Conservation (phyloP, 306 rosid genomes). For the Castanea mollissima region DNA sequence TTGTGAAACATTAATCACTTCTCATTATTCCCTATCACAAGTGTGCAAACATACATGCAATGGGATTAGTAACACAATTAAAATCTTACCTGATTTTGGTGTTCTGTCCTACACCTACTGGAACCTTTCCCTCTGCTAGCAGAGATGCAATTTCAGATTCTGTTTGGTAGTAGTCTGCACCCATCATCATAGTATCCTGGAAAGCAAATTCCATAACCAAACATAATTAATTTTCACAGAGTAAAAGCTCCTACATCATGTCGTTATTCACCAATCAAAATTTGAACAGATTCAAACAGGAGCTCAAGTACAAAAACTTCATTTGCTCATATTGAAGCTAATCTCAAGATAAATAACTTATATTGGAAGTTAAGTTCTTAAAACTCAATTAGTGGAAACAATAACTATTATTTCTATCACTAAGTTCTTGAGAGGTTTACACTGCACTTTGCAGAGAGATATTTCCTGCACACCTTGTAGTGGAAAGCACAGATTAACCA, state of each 20-base stretch:
- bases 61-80: background rate
- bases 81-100: slow-evolving; percentile 77
- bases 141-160: slow-evolving; percentile 82
- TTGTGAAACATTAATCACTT: background rate
- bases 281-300: background rate
- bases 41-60: no score
- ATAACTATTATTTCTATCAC: background rate
- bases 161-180: slow-evolving; percentile 97
- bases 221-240: background rate
- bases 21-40: background rate
- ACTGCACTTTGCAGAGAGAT: background rate
- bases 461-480: no score
- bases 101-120: slow-evolving; percentile 92
- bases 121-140: slow-evolving; percentile 82
- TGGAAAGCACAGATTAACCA: no score
- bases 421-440: background rate
- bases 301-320: background rate
- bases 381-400: background rate
- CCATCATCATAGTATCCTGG: slow-evolving; percentile 99
- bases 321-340: background rate
- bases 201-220: slow-evolving; percentile 22
- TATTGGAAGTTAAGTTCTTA: background rate
- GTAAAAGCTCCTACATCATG: background rate
- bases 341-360: background rate
- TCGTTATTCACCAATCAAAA: background rate